Evolutionary conservation across 75 land plant species (phyloP), one percentile per base, ranked within the genome.

Genomic region (Pinus albicaulis): DNA sequence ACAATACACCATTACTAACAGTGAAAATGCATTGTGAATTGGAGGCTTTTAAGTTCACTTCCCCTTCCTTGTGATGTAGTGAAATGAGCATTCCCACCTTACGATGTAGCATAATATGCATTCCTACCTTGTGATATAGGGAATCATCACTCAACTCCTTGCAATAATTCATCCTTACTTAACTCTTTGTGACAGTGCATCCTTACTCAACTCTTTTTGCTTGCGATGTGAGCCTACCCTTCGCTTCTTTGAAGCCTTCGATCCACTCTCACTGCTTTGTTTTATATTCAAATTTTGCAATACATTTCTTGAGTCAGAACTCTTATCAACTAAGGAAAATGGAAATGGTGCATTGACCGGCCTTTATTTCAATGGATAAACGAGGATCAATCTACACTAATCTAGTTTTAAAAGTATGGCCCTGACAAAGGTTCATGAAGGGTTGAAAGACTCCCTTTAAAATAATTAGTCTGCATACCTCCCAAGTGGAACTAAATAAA

Each of bases 341-440:
- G 90, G 86, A 24, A 87, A 79, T 56, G 83, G 62, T 17, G 87
- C 85, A 74, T 87, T 83, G 34, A 82, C 74, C 22, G 80, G 56
- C 61, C 79, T 79, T 38, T 81, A 85, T 59, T 74, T 87, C 83
- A 70, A 80, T 75, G 55, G 5, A 3, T 79, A 77, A 24, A 74
- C 59, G 52, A 81, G 79, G 48, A 76, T 36, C 36, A 41, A 19
- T 2, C 64, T n/a, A 1, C 65, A 12, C 3, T 71, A 83, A 22
- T 77, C 76, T 59, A 5, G 76, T 74, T 81, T 81, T 17, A 77
- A 80, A 82, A 79, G 79, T 31, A 56, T 57, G 82, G 75, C 56
- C 84, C 87, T 1, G 75, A 16, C 28, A 73, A 26, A 52, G 72
- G 36, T 3, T 80, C 84, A 36, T 82, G 76, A 14, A 78, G 57